Evolutionary conservation across 805 yeast genomes (phyloP), one percentile per base, ranked within the genome.

Genomic region (Komagataella ulmi): DNA sequence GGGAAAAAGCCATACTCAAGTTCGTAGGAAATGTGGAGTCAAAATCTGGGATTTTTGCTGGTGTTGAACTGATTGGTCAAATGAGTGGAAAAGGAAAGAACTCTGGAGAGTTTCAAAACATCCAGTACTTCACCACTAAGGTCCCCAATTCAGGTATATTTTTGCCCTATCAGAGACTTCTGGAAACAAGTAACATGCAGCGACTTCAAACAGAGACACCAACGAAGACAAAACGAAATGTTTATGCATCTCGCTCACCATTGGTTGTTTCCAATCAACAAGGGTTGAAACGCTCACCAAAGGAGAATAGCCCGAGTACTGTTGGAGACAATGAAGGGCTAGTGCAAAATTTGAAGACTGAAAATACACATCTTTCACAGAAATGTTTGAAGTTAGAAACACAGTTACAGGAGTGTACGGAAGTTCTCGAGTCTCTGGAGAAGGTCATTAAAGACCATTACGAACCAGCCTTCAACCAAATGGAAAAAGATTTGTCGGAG

Each of bases 21-120:
- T 90, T 76, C 64, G 71, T 81, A 18, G 99, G 97, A 1, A 65
- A 74, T 2, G 87, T 91, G 17, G 76, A 80, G 19, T 83, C 83
- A 19, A 88, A 86, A 60, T 65, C 68, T 6, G 96, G 96, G 0
- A 71, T 73, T 8, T 91, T 82, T 69, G 96, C 90, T 4, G 99
- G 99, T 2, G 75, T 91, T 5, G 97, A 91, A 63, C 69, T 91
- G 46, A 59, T 80, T n/a, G 90, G 86, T 1, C 81, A 80, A 1
- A 75, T 78, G 45, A 68, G 76, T 0, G 61, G 70, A 4, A 71
- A 78, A 51, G 99, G 99, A 19, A 86, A 88, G 64, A 93, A 91
- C 61, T 77, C 80, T 51, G 99, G 99, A n/a, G 75, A 77, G 46
- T 88, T 81, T 47, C 77, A 83, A 53, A 96, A 95, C 0, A 62